Base-by-base conservation (phyloP, 768 basidiomycete genomes). In the Macrolepiota fuliginosa region DNA sequence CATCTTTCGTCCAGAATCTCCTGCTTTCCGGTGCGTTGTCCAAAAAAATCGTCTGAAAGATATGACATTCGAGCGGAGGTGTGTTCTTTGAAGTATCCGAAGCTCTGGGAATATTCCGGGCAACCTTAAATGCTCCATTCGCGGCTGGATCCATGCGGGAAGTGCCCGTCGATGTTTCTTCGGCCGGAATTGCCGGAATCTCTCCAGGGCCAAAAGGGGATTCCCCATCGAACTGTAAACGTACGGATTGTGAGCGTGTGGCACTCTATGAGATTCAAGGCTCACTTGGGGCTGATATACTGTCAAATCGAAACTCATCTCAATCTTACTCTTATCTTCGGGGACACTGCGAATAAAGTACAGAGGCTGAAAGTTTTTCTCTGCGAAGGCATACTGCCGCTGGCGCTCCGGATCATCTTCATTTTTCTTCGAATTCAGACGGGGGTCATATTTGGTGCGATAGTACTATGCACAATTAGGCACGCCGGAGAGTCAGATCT, bases 291-390 rank as follows among this genome's bases (percentile, higher is more conserved):
- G 77, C 68, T 81, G 80, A 64, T 81, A 82, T 63, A 76, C 71
- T 9, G 79, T 80, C 32, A 81, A 67, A 64, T 82, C 80, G 67
- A 82, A 83, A 64, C 78, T 79, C 82, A 82, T 83, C 67, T 83
- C 81, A 51, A 82, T 74, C 72, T 78, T 81, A 39, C 69, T 72
- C 63, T 74, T 79, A 32, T 80, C 79, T 27, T 70, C 57, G 5
- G 72, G 73, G 55, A 83, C 79, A 55, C 76, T 78, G 63, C 76
- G 73, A 35, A 79, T 80, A 65, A 77, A 82, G 64, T 82, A 81
- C 15, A 82, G 72, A 2, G 79, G 79, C 1, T 73, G 68, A 64
- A 81, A 82, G 56, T 51, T 64, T 66, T 32, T 32, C 7, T 3
- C 29, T 32, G 29, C 29, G 29, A 32, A 32, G 29, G 29, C 29